These are phyloP conservation scores for Groenewaldozyma auringiensis DNA, from an alignment of 1,139 yeast species.

Conservation along the genomic window DNA sequence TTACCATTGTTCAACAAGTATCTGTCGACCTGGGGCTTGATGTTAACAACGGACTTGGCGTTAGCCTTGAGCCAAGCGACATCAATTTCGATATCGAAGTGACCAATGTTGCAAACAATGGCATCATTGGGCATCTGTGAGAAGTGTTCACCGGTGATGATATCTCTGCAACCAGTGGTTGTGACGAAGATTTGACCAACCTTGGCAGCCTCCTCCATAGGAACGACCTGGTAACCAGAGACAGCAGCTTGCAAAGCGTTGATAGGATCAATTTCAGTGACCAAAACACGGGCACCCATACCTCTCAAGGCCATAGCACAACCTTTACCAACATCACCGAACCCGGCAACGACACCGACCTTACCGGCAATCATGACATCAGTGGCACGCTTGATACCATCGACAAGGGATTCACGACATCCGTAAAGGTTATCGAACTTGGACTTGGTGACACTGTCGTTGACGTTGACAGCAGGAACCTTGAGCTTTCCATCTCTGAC, in stretches of 20 bases:
- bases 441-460: constrained; percentile 98
- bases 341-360: constrained; percentile 98
- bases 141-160: constrained; percentile 86
- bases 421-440: constrained; percentile 99
- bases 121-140: constrained; percentile 97
- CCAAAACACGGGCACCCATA: constrained; percentile 99
- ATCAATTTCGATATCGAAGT: constrained; percentile 97
- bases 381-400: constrained; percentile 99
- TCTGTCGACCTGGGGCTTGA: constrained; percentile 99
- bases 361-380: constrained; percentile 99
- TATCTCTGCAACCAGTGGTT: constrained; percentile 99
- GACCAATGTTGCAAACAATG: constrained; percentile 99
- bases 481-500: constrained; percentile 80
- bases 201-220: constrained; percentile 91
- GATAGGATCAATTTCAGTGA: constrained; percentile 98
- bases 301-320: constrained; percentile 99
- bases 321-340: constrained; percentile 99
- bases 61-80: constrained; percentile 36
- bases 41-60: constrained; percentile 50
- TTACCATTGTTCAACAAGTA: constrained; percentile 84
- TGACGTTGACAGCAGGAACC: constrained; percentile 99
- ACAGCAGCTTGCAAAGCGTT: constrained; percentile 99
- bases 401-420: constrained; percentile 97
- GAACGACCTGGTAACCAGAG: constrained; percentile 96
- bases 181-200: constrained; percentile 98